Percentiles rank a stretch among this genome's conserved stretches.
Conservation (phyloP, 2,329 filamentous ascomycete species). For the Penicillium capsulatum region DNA sequence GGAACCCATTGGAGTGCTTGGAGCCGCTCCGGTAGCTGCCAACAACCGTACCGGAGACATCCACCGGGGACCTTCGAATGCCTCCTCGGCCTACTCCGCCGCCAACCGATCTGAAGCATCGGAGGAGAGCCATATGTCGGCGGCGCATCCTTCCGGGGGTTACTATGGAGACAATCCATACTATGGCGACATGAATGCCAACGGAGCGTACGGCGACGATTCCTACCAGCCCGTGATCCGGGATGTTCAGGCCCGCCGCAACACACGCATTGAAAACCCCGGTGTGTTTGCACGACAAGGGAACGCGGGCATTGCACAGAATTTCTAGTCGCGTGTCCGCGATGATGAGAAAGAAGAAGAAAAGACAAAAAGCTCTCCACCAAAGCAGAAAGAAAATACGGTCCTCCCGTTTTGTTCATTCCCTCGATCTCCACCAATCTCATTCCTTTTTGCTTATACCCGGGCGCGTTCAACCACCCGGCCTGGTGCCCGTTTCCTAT, state of each 20-base stretch:
- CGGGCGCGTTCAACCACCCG: slow-evolving; percentile 5
- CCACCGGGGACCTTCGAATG: slow-evolving; percentile 86
- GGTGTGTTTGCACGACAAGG: slow-evolving; percentile 83
- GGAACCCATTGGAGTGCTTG: slow-evolving; percentile 79
- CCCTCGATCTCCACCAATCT: slow-evolving; percentile 16
- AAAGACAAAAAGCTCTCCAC: too few species aligned
- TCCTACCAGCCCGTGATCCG: slow-evolving; percentile 76
- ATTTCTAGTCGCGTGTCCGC: slow-evolving; percentile 60
- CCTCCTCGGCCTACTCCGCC: slow-evolving; percentile 90
- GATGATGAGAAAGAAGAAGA: too few species aligned
- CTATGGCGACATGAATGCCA: slow-evolving; percentile 45
- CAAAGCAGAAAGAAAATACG: slow-evolving; percentile 6
- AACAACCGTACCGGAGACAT: slow-evolving; percentile 66
- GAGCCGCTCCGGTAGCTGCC: slow-evolving; percentile 59
- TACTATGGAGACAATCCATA: slow-evolving; percentile 56
- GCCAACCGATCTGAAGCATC: slow-evolving; percentile 67
- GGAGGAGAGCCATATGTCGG: slow-evolving; percentile 51
- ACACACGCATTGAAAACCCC: slow-evolving; percentile 90
- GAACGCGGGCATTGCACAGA: slow-evolving; percentile 91
- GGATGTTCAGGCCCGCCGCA: slow-evolving; percentile 85
- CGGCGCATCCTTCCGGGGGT: slow-evolving; percentile 44
- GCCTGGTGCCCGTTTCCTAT: slow-evolving; percentile 9
- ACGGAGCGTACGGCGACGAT: slow-evolving; percentile 54
- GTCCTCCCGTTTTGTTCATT: slow-evolving; percentile 8
- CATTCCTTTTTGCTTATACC: slow-evolving; percentile 22